Percentiles rank a stretch among this genome's conserved stretches.
These are phyloP conservation scores for Haplographium delicatum DNA, from an alignment of 495 filamentous ascomycete species.

Conservation along the genomic window DNA sequence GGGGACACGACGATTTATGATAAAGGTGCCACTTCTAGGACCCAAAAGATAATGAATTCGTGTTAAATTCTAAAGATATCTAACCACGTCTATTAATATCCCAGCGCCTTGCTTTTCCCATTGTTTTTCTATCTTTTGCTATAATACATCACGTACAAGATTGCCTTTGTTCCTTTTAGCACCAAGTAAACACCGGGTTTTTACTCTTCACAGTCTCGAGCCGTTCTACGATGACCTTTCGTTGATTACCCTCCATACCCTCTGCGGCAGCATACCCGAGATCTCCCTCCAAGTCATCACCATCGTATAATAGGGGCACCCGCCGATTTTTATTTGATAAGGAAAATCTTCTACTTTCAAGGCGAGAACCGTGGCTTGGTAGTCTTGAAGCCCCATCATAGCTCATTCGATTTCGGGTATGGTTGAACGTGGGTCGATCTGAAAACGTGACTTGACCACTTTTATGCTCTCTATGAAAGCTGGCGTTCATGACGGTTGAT, in stretches of 20 bases:
- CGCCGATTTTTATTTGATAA: conserved; percentile 17
- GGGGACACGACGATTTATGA: too few species aligned
- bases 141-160: not conserved
- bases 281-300: conserved; percentile 83
- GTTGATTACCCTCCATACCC: conserved; percentile 82
- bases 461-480: conserved; percentile 6
- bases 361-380: conserved; percentile 6
- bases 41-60: too few species aligned
- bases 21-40: too few species aligned
- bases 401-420: conserved; percentile 27
- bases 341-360: conserved; percentile 21
- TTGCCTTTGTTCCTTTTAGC: conserved; percentile 42
- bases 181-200: conserved; percentile 97
- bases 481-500: conserved; percentile 9
- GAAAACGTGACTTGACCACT: conserved; percentile 21
- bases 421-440: conserved; percentile 14
- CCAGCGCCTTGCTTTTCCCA: not conserved
- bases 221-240: conserved; percentile 94
- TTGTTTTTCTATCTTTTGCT: not conserved
- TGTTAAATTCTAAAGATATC: too few species aligned
- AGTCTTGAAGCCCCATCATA: conserved; percentile 33
- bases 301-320: conserved; percentile 38
- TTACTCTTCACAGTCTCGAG: conserved; percentile 91
- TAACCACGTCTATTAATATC: not conserved
- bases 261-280: conserved; percentile 89